Base-by-base conservation (phyloP, 345 rosid species). In the Citrus unshiu region DNA sequence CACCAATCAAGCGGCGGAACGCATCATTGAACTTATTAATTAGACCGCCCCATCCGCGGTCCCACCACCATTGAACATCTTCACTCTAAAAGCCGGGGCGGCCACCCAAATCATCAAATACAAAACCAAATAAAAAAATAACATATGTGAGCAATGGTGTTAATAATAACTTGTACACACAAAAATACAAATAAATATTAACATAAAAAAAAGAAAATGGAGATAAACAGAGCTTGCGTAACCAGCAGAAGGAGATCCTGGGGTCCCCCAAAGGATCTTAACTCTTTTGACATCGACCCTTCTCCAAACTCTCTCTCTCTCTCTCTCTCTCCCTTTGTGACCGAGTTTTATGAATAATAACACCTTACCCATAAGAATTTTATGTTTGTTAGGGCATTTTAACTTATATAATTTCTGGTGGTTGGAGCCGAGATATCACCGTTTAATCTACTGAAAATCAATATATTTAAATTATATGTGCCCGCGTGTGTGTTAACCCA, bases 1-100 rank as follows among this genome's bases (percentile, higher is more conserved):
- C 88, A 68, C 86, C 85, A 86, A 89, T 91, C 92, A 85, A 85
- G 89, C 90, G 93, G 94, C 93, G 92, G 93, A 86, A 85, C 83
- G 81, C 86, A 87, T 93, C 87, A 91, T 91, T 87, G 82, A 78
- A 84, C 74, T 81, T 85, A 83, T 75, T 77, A 77, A 83, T 77
- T 77, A 77, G 67, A 27, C 78, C 74, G 18, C 74, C 62, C 69
- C 54, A 43, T 65, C 51, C 5, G 72, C 75, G 79, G 95, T 77
- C 80, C 91, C 77, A 76, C 88, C 82, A 85, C 81, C 59, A 74
- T 63, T 74, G 21, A 51, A 51, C 58, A 14, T 10, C 65, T 35
- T 72, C 77, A 7, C 60, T 62, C 77, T 69, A 72, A 66, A 84
- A 69, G 79, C 81, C 57, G 74, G 86, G 88, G 87, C 90, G 90